Base-by-base conservation (phyloP, 2,329 filamentous ascomycete genomes). In the Zymoseptoria crescenta region DNA sequence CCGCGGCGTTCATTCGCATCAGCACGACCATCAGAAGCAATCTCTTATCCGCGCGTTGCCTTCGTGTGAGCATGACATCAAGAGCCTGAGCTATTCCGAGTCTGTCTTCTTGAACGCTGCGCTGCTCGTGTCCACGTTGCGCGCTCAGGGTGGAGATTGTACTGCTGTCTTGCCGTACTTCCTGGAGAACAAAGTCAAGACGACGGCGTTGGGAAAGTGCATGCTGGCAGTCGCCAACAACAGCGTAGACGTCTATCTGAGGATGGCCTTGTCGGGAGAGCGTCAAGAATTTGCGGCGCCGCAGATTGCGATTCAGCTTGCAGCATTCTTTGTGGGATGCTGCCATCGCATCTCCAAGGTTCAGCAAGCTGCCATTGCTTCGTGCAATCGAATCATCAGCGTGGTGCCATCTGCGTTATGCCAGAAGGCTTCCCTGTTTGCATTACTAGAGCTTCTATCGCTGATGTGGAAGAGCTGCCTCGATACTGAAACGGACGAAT, bases 381-480 rank as follows among this genome's bases (percentile, higher is more conserved):
- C 89, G 65, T 93, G 93, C 0, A 90, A 96, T 71, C 87, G 87
- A 59, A 91, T 99, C 59, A 87, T 99, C 62, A 81, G 79, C 10
- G 85, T 90, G 63, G 87, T 96, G 5, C 94, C 94, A 1, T 96
- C 94, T 3, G 88, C 90, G 2, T 80, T 99, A 16, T 97, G 93
- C 70, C 89, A 96, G 69, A 88, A 89, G 65, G 86, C 87, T 6
- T 96, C 95, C 1, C 79, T 99, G 0, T 99, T 97, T 75, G 91
- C 93, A 1, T 80, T 99, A 16, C 80, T 99, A 8, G 95, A 99
- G 73, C 82, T 99, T 3, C 78, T 99, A 19, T 93, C 91, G 3
- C 82, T 99, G 28, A 91, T 99, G 87, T 99, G 93, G 93, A 85
- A 85, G 53, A 93, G 91, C 69, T 99, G 94, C 71, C 79, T 99